Evolutionary conservation across 1,139 yeast species (phyloP).

Genomic region (Blastobotrys illinoisensis): DNA sequence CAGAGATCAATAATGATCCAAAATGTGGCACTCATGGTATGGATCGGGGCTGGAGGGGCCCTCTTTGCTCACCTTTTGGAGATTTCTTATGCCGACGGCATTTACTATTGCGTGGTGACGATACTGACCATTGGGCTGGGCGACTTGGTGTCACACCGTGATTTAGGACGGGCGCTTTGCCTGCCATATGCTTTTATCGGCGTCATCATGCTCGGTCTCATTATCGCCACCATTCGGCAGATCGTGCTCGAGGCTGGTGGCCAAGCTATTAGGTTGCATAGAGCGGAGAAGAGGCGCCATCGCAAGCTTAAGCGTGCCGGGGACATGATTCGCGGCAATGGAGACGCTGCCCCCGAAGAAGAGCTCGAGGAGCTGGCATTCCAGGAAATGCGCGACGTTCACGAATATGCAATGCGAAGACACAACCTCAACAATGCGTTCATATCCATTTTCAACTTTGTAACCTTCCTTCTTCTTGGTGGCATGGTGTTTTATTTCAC

Average conservation of each 20-base stretch:
- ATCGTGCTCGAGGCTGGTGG: constrained; percentile 56
- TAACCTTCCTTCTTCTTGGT: constrained; percentile 64
- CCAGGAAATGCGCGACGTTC: constrained; percentile 47
- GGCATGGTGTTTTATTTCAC: constrained; percentile 50
- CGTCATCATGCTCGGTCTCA: constrained; percentile 63
- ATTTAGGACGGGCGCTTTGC: constrained; percentile 51
- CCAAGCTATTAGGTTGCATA: constrained; percentile 40
- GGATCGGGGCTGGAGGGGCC: constrained; percentile 68
- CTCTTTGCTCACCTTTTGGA: constrained; percentile 42
- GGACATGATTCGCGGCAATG: constrained; percentile 18
- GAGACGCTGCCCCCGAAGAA: not conserved
- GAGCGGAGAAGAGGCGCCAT: constrained; percentile 20
- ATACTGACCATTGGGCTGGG: constrained; percentile 77
- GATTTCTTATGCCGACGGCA: constrained; percentile 52
- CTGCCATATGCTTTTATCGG: constrained; percentile 65
- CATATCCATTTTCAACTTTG: constrained; percentile 43
- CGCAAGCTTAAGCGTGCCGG: constrained; percentile 21
- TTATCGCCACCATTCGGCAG: constrained; percentile 62
- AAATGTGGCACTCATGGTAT: constrained; percentile 55
- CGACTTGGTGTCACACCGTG: constrained; percentile 52
- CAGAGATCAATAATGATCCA: constrained; percentile 72
- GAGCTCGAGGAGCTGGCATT: constrained; percentile 35
- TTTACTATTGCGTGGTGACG: constrained; percentile 69
- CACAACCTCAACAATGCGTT: constrained; percentile 36
- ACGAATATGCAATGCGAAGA: constrained; percentile 35